These are phyloP conservation scores for Xylaria grammica DNA, from an alignment of 495 filamentous ascomycete species.

Conservation along the genomic window DNA sequence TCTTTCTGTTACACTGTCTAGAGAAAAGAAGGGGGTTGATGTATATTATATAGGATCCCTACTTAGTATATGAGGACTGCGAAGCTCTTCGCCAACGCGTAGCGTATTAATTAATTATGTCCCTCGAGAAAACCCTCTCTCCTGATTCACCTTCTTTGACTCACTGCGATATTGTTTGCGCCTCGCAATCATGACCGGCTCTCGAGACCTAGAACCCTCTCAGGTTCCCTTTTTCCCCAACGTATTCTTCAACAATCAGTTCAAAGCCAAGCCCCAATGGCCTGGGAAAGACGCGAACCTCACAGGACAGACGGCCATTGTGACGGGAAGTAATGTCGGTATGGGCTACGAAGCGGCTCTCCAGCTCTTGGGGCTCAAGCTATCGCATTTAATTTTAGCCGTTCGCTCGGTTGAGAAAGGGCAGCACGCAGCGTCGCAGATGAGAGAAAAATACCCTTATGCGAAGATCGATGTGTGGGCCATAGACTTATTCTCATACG, in stretches of 20 bases:
- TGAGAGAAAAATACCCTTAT: conserved; percentile 39
- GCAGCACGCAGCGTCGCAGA: conserved; percentile 43
- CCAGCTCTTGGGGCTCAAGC: conserved; percentile 52
- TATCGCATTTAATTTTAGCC: conserved; percentile 58
- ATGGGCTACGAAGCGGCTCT: conserved; percentile 54
- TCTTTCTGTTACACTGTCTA: background rate
- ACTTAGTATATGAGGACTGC: background rate
- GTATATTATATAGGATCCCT: background rate
- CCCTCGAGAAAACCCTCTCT: background rate
- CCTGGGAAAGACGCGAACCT: conserved; percentile 33
- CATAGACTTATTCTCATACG: conserved; percentile 56
- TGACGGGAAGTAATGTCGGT: conserved; percentile 60
- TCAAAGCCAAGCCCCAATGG: conserved; percentile 34
- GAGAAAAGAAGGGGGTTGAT: conserved; percentile 1
- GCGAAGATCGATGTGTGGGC: conserved; percentile 59
- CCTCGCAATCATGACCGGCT: conserved; percentile 22
- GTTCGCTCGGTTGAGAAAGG: conserved; percentile 58
- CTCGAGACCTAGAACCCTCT: conserved; percentile 14
- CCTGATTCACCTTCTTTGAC: background rate
- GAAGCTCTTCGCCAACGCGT: too few species aligned
- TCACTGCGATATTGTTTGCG: too few species aligned
- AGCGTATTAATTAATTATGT: background rate
- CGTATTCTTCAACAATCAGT: conserved; percentile 40
- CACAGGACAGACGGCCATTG: conserved; percentile 49
- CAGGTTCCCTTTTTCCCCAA: conserved; percentile 17